phyloP scores from a whole-genome alignment of 805 yeast species.

The Komagataella pseudopastoris region DNA sequence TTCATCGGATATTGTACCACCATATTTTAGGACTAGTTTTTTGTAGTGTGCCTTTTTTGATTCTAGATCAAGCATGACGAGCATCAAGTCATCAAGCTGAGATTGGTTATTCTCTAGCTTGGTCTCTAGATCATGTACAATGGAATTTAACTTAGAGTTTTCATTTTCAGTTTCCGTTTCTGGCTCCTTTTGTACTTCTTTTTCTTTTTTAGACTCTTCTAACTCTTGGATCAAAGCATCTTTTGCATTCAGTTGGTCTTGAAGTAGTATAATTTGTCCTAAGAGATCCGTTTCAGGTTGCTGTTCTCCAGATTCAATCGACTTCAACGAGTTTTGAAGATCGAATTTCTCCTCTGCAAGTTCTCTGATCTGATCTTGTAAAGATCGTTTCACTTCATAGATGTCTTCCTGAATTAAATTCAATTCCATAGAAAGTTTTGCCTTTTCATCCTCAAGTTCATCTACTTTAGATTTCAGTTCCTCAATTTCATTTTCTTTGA shows the following conservation, averaged over 20 bases:
- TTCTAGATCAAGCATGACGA: constrained; percentile 66
- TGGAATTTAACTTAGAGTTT: not conserved
- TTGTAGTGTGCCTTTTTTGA: constrained; percentile 51
- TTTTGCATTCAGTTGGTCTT: not conserved
- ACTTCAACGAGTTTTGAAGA: constrained; percentile 2
- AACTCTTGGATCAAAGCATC: not conserved
- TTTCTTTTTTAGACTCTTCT: constrained; percentile 1
- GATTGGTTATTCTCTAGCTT: constrained; percentile 13
- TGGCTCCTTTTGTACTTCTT: constrained; percentile 1
- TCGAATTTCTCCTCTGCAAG: not conserved
- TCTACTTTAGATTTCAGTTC: constrained; percentile 1
- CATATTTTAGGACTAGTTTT: constrained; percentile 31
- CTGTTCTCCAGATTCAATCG: constrained; percentile 2
- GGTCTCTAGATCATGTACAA: not conserved
- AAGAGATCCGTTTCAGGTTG: constrained; percentile 2
- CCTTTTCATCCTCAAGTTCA: constrained; percentile 2
- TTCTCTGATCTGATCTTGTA: constrained; percentile 1
- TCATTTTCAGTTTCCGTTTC: constrained; percentile 4
- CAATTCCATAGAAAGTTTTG: constrained; percentile 2
- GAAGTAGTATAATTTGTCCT: not conserved
- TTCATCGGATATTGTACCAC: constrained; percentile 55
- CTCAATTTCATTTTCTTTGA: constrained; percentile 3
- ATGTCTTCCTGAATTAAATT: constrained; percentile 1
- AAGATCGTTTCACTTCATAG: constrained; percentile 2
- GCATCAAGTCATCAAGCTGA: constrained; percentile 63